phyloP scores from a whole-genome alignment of 2,329 filamentous ascomycete species.

The Clonostachys chloroleuca region DNA sequence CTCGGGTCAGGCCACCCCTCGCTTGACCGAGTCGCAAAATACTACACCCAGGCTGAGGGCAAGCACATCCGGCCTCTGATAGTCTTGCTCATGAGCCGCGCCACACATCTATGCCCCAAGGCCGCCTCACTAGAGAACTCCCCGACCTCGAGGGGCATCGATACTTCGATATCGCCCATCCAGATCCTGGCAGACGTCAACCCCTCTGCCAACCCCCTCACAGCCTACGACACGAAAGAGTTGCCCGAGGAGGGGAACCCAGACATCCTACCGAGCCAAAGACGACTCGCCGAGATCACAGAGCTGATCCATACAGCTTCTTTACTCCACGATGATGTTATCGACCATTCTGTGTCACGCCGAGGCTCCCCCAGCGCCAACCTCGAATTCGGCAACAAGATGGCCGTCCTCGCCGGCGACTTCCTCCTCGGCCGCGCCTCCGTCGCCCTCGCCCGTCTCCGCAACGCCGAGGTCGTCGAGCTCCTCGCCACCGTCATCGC shows the following conservation, averaged over 20 bases:
- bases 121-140: conserved; percentile 23
- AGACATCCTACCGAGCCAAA: conserved; percentile 87
- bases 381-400: conserved; percentile 96
- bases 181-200: conserved; percentile 75
- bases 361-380: conserved; percentile 86
- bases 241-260: conserved; percentile 33
- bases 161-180: conserved; percentile 49
- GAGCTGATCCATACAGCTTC: conserved; percentile 97
- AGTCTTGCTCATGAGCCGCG: conserved; percentile 92
- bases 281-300: conserved; percentile 90
- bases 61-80: conserved; percentile 95
- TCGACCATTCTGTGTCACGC: conserved; percentile 84
- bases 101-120: conserved; percentile 76
- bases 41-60: conserved; percentile 94
- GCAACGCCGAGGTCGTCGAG: conserved; percentile 92
- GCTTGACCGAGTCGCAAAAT: conserved; percentile 92
- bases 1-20: conserved; percentile 92
- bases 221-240: conserved; percentile 31
- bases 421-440: conserved; percentile 92
- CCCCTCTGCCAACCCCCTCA: conserved; percentile 49
- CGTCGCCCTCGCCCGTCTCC: conserved; percentile 82
- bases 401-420: conserved; percentile 97
- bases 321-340: conserved; percentile 95
- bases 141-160: conserved; percentile 40
- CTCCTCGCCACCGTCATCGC: conserved; percentile 94